Evolutionary conservation across 345 rosid species (phyloP).

Genomic region (Murraya paniculata): DNA sequence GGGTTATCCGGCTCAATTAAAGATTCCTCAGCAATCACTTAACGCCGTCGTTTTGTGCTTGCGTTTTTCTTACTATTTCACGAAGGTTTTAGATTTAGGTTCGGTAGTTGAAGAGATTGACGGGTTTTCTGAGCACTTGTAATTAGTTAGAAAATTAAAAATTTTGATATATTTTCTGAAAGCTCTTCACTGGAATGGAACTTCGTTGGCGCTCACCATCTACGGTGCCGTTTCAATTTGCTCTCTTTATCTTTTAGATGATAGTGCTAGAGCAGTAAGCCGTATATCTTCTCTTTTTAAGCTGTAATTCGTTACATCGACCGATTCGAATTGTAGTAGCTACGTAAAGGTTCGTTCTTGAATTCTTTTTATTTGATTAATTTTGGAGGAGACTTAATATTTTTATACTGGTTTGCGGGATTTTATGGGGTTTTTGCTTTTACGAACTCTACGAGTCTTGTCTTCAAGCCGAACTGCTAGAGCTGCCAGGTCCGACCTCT

Average conservation of each 20-base stretch:
- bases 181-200: background rate
- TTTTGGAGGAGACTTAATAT: background rate
- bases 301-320: background rate
- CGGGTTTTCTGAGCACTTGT: too few species aligned
- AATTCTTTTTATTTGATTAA: background rate
- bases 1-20: too few species aligned
- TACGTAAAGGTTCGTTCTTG: background rate
- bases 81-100: too few species aligned
- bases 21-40: too few species aligned
- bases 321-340: background rate
- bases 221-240: background rate
- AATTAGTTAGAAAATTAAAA: too few species aligned
- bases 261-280: background rate
- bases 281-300: background rate
- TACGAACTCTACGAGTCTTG: background rate
- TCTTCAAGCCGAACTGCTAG: too few species aligned
- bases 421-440: background rate
- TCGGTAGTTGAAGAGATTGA: too few species aligned
- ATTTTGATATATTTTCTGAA: too few species aligned
- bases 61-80: too few species aligned
- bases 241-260: background rate
- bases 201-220: background rate
- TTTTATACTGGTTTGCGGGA: background rate
- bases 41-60: too few species aligned
- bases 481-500: too few species aligned